Conservation (phyloP, 2,329 filamentous ascomycete species). For the Leptodontidium sp. region DNA sequence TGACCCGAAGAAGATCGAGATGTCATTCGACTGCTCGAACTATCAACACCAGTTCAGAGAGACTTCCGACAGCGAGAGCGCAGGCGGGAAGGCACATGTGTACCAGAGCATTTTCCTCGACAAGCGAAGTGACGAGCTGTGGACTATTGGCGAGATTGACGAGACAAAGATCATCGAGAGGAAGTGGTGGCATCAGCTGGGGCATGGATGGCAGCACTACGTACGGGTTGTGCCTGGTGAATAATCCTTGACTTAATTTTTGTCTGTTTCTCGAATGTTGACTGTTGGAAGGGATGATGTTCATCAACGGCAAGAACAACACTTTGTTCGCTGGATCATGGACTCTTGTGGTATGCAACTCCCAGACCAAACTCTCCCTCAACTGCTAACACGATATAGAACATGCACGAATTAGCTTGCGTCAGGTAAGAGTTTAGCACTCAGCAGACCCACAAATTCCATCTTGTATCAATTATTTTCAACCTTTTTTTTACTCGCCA, state of each 20-base stretch:
- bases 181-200: conserved; percentile 74
- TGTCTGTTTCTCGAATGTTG: not conserved
- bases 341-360: conserved; percentile 43
- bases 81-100: conserved; percentile 61
- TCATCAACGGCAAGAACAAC: conserved; percentile 69
- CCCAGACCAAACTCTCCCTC: not conserved
- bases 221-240: conserved; percentile 65
- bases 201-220: conserved; percentile 68
- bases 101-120: conserved; percentile 76
- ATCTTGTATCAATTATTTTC: too few relatives aligned
- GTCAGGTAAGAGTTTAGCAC: conserved; percentile 49
- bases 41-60: conserved; percentile 75
- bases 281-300: conserved; percentile 65
- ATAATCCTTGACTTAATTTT: not conserved
- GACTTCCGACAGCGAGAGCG: conserved; percentile 40
- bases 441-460: too few relatives aligned
- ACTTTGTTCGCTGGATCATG: conserved; percentile 53
- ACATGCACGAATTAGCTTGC: conserved; percentile 74
- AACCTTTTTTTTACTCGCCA: not conserved
- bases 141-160: conserved; percentile 67
- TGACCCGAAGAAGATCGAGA: conserved; percentile 67
- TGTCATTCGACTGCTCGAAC: conserved; percentile 79
- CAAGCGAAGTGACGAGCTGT: conserved; percentile 62
- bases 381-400: conserved; percentile 49
- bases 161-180: conserved; percentile 66